Percentiles rank a stretch among this genome's conserved stretches.
These are phyloP conservation scores for Tephrocybe sp. DNA, from an alignment of 768 basidiomycete genomes.

Conservation along the genomic window DNA sequence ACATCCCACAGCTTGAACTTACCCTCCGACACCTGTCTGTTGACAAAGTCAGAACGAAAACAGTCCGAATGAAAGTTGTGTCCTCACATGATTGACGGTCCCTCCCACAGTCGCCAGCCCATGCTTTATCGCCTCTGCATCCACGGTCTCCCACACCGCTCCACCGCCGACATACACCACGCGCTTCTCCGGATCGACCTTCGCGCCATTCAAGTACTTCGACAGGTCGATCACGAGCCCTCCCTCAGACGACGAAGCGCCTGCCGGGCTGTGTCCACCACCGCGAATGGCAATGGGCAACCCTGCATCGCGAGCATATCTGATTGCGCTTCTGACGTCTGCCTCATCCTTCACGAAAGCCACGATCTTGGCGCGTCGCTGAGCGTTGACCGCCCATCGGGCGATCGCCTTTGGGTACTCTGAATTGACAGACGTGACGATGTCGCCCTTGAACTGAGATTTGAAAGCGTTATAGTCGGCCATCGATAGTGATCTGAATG, in stretches of 20 bases:
- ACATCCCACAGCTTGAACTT: no score
- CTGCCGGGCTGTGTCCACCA: conserved; percentile 39
- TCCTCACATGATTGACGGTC: conserved; percentile 49
- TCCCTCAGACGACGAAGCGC: conserved; percentile 36
- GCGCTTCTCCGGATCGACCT: no score
- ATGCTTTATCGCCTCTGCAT: conserved; percentile 33
- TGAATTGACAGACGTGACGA: conserved; percentile 9
- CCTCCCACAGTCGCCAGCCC: conserved; percentile 40
- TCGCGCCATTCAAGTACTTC: no score
- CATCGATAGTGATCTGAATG: not conserved
- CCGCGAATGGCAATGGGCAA: conserved; percentile 34
- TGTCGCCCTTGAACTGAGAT: conserved; percentile 16
- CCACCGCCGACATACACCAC: no score
- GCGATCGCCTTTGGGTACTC: conserved; percentile 17
- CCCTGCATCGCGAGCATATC: conserved; percentile 12
- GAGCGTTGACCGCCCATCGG: conserved; percentile 21
- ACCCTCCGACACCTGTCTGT: no score
- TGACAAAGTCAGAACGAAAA: not conserved
- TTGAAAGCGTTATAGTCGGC: conserved; percentile 4
- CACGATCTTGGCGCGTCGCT: conserved; percentile 18
- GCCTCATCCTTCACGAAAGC: conserved; percentile 18
- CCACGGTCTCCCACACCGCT: conserved; percentile 37
- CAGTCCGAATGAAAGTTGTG: conserved; percentile 16
- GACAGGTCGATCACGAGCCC: conserved; percentile 42
- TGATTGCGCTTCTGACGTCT: conserved; percentile 17